Base-by-base conservation (phyloP, 768 basidiomycete species). In the Boletus subcaerulescens region DNA sequence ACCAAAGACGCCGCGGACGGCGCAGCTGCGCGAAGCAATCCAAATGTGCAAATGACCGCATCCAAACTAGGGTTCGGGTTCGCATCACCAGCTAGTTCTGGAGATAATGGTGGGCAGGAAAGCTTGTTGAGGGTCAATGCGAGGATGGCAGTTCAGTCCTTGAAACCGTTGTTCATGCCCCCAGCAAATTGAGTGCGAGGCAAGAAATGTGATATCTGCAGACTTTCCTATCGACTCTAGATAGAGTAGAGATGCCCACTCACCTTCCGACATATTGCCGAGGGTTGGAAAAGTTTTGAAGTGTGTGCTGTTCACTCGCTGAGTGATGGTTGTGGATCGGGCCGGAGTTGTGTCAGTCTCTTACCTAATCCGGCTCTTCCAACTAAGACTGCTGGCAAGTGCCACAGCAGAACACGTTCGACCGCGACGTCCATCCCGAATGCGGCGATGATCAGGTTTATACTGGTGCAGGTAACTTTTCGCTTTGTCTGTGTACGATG, bases 391-490 rank as follows among this genome's bases (percentile, higher is more conserved):
- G 26, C 26, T n/a, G n/a, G n/a, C 26, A 26, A 26, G 26, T 26
- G 26, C 26, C 26, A 35, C 33, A 13, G 33, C 12, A 35, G 33
- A 35, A 35, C 33, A 35, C 33, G 13, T 14, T 48, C 10, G 38
- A 47, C 53, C 9, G 15, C 33, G 14, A 53, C 50, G 12, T 18
- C 44, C 50, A 45, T 48, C 51, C 40, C 46, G 51, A 43, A 64
- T 65, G 68, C 39, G 24, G 63, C 58, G 51, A 98, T 98, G 95
- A 97, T 98, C 74, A 85, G 92, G 60, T 98, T 98, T 74, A 97
- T 98, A 70, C 83, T 98, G 48, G 95, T 98, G 15, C 94, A 98
- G 82, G 95, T 89, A 39, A 52, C 49, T 70, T 76, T 49, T 22
- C 43, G 18, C 5, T 29, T 41, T n/a, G 14, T 54, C 32, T 9